These are phyloP conservation scores for Brasenia schreberi DNA, from an alignment of 164 flowering plant species.

Conservation along the genomic window DNA sequence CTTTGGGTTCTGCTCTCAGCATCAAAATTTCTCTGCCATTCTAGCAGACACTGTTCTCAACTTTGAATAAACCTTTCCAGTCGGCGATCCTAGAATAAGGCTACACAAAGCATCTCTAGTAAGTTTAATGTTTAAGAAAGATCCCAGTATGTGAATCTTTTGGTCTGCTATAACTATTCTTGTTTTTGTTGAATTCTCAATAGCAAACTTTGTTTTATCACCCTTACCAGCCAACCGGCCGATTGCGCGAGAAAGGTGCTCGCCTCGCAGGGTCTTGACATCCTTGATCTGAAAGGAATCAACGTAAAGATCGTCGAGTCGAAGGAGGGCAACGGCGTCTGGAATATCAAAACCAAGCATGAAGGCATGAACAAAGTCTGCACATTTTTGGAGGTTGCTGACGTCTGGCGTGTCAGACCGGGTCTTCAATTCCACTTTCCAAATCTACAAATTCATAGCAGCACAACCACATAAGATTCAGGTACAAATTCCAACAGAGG, in stretches of 20 bases:
- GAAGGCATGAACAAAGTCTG: conserved; percentile 27
- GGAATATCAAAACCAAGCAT: conserved; percentile 26
- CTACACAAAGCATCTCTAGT: conserved; percentile 27
- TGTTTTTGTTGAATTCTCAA: conserved; percentile 23
- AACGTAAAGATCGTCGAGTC: conserved; percentile 23
- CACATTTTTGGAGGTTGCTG: conserved; percentile 21
- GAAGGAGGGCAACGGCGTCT: conserved; percentile 21
- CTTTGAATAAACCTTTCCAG: conserved; percentile 29
- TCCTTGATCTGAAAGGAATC: conserved; percentile 29
- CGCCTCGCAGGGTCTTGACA: conserved; percentile 25
- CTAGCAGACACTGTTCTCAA: conserved; percentile 24
- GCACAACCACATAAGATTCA: not conserved
- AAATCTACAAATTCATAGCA: conserved; percentile 6
- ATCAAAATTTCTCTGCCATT: conserved; percentile 22
- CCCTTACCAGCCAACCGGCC: conserved; percentile 28
- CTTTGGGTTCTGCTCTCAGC: not conserved
- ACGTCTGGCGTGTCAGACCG: conserved; percentile 23
- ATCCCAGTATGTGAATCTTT: conserved; percentile 24
- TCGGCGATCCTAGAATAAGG: conserved; percentile 25
- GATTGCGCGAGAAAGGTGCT: conserved; percentile 28
- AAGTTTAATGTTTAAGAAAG: conserved; percentile 22
- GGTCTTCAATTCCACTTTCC: conserved; percentile 25
- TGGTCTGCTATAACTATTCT: conserved; percentile 19
- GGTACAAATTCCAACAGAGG: not conserved
- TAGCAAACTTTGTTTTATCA: conserved; percentile 25